Conservation (phyloP, 805 yeast species). For the Metschnikowia lunata region DNA sequence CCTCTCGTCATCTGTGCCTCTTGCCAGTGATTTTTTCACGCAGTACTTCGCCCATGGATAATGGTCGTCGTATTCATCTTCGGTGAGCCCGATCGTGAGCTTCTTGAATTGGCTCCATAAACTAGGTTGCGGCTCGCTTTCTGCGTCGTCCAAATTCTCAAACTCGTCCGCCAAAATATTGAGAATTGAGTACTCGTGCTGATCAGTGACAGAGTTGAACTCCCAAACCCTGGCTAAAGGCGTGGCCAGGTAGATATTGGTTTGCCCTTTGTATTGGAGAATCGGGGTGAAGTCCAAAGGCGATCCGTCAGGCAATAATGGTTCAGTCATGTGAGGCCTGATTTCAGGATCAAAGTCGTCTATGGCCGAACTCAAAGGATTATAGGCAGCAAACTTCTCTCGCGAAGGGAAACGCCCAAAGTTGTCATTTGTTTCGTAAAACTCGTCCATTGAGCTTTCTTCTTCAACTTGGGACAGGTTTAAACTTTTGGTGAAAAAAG, state of each 20-base stretch:
- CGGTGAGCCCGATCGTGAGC: conserved; percentile 11
- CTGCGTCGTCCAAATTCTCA: conserved; percentile 9
- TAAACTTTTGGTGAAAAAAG: neutral
- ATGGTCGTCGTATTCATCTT: conserved; percentile 14
- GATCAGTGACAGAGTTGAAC: conserved; percentile 6
- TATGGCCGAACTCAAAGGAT: conserved; percentile 9
- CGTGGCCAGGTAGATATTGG: conserved; percentile 11
- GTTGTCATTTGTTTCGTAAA: conserved; percentile 10
- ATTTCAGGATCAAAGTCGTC: conserved; percentile 11
- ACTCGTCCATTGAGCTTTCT: conserved; percentile 14
- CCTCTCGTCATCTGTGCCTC: neutral
- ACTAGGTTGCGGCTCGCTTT: neutral
- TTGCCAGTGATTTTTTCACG: conserved; percentile 2
- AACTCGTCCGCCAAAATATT: conserved; percentile 16
- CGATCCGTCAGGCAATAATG: conserved; percentile 13
- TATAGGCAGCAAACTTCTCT: neutral
- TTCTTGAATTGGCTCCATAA: conserved; percentile 10
- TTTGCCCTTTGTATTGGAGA: conserved; percentile 6
- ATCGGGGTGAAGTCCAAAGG: conserved; percentile 13
- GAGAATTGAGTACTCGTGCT: conserved; percentile 13
- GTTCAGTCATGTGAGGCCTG: conserved; percentile 17
- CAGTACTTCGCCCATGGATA: conserved; percentile 18
- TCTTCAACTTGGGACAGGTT: conserved; percentile 4
- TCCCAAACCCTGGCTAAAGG: conserved; percentile 17
- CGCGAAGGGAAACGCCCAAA: neutral